Evolutionary conservation across 306 rosid genomes (phyloP).

Genomic region (Cicer judaicum): DNA sequence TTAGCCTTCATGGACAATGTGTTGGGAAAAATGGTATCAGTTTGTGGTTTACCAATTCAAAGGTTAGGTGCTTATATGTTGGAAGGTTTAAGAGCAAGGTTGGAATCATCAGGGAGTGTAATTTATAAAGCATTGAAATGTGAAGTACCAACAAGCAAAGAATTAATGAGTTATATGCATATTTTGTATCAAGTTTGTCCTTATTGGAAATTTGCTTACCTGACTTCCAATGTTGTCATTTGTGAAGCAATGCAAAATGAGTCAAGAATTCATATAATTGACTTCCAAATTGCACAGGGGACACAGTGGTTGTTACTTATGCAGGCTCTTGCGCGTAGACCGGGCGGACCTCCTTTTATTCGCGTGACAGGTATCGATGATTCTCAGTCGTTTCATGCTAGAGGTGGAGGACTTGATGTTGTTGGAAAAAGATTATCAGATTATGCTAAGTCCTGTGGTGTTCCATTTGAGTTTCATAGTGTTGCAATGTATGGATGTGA

Average conservation of each 20-base stretch:
- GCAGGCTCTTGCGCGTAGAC: conserved; percentile 61
- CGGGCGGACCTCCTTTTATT: conserved; percentile 66
- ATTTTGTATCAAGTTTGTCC: conserved; percentile 70
- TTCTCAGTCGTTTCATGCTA: conserved; percentile 78
- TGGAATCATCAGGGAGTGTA: conserved; percentile 79
- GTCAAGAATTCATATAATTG: conserved; percentile 78
- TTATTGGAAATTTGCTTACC: conserved; percentile 77
- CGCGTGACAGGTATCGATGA: conserved; percentile 89
- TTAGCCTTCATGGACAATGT: conserved; percentile 58
- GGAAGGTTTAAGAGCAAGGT: conserved; percentile 91
- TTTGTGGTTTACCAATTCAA: conserved; percentile 76
- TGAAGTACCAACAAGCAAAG: conserved; percentile 74
- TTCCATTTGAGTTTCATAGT: conserved; percentile 80
- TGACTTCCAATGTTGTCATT: conserved; percentile 70
- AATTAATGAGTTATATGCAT: conserved; percentile 80
- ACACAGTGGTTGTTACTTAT: conserved; percentile 74
- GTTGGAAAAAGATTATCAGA: conserved; percentile 61
- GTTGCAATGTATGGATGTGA: conserved; percentile 79
- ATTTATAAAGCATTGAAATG: conserved; percentile 83
- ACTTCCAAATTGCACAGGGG: conserved; percentile 96
- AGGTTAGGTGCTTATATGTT: conserved; percentile 93
- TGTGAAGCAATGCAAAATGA: conserved; percentile 72
- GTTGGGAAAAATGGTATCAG: conserved; percentile 80
- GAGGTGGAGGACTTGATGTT: conserved; percentile 88
- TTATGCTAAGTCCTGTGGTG: conserved; percentile 51